Evolutionary conservation across 1,284 basidiomycete species (phyloP).

Genomic region (Cryptococcus jaspeensis): DNA sequence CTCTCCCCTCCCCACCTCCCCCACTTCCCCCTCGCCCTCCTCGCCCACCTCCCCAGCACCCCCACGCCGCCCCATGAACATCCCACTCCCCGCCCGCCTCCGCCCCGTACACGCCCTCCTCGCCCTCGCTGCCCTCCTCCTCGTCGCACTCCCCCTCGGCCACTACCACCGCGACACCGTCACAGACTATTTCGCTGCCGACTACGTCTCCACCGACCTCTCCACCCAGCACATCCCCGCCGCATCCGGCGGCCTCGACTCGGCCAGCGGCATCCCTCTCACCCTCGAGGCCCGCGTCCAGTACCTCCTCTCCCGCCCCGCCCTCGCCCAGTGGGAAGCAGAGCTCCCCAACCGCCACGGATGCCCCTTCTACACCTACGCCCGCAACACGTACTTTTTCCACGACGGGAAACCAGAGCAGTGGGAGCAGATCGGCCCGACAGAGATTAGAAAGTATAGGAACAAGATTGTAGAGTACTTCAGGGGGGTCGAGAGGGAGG

Average conservation of each 20-base stretch:
- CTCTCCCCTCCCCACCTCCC: constrained; percentile 7
- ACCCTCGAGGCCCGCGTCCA: constrained; percentile 39
- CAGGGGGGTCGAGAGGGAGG: constrained; percentile 40
- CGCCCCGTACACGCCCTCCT: constrained; percentile 51
- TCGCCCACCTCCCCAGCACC: constrained; percentile 58
- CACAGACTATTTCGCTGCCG: constrained; percentile 7
- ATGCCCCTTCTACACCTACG: constrained; percentile 46
- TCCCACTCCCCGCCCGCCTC: constrained; percentile 1
- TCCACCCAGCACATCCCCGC: constrained; percentile 22
- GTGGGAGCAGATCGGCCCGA: constrained; percentile 43
- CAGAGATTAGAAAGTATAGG: constrained; percentile 43
- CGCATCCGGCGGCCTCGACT: constrained; percentile 33
- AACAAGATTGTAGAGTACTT: constrained; percentile 49
- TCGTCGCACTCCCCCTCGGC: constrained; percentile 43
- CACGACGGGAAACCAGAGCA: constrained; percentile 44
- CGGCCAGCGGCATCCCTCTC: constrained; percentile 29
- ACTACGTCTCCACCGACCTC: constrained; percentile 12
- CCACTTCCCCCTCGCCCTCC: constrained; percentile 47
- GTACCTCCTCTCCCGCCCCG: constrained; percentile 36
- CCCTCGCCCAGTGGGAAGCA: constrained; percentile 45
- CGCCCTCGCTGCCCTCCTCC: constrained; percentile 46
- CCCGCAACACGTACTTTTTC: constrained; percentile 49
- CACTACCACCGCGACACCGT: constrained; percentile 10
- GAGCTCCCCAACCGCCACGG: constrained; percentile 40
- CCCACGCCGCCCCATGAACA: constrained; percentile 35